Conservation (phyloP, 2,329 filamentous ascomycete genomes). For the Botrytis hyacinthi region DNA sequence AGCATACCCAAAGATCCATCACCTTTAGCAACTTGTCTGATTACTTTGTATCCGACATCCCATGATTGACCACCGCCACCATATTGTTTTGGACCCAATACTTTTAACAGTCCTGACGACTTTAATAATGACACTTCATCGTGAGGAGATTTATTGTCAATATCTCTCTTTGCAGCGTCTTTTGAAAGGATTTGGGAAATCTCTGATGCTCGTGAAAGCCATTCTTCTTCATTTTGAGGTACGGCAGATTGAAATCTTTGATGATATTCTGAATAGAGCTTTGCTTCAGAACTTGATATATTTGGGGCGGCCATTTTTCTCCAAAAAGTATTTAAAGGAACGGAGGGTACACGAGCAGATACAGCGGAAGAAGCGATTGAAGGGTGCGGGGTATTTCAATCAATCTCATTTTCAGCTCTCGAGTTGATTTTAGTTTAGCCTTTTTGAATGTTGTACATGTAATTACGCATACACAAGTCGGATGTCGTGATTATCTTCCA, state of each 20-base stretch:
- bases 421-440: background rate
- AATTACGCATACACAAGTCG: background rate
- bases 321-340: background rate
- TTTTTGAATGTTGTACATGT: background rate
- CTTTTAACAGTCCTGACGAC: constrained; percentile 49
- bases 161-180: constrained; percentile 40
- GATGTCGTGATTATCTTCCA: background rate
- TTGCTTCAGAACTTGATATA: background rate
- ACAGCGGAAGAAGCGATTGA: background rate
- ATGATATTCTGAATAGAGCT: constrained; percentile 3
- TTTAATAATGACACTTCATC: constrained; percentile 53
- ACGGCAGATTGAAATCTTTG: background rate
- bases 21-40: constrained; percentile 61
- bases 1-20: constrained; percentile 67
- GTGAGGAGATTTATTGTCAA: constrained; percentile 51
- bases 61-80: constrained; percentile 54
- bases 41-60: constrained; percentile 56
- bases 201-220: constrained; percentile 9
- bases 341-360: background rate
- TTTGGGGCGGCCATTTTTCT: background rate
- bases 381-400: background rate
- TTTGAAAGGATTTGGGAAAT: background rate
- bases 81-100: constrained; percentile 50
- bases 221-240: constrained; percentile 13
- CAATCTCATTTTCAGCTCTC: background rate